Percentiles rank a stretch among this genome's conserved stretches.
Conservation (phyloP, 2,329 filamentous ascomycete genomes). For the Herpomyces periplanetae region DNA sequence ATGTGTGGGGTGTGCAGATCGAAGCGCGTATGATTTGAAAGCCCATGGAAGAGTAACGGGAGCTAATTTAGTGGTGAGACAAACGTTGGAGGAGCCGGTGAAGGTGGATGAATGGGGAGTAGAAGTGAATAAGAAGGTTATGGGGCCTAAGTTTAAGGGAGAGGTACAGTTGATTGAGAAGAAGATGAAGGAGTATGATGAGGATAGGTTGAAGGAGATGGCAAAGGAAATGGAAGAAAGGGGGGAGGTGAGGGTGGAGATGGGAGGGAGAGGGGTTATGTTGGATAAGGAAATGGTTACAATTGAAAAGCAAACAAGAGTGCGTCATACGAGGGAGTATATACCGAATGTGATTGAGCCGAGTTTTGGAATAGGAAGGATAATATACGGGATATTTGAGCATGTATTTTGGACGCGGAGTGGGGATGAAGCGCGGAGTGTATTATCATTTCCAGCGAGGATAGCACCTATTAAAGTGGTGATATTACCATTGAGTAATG, state of each 20-base stretch:
- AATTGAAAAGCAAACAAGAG: constrained; percentile 44
- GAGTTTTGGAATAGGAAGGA: constrained; percentile 81
- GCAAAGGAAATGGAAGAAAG: constrained; percentile 33
- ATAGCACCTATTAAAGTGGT: constrained; percentile 86
- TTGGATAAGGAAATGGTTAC: constrained; percentile 36
- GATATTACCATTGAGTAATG: constrained; percentile 49
- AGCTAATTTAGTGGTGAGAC: constrained; percentile 41
- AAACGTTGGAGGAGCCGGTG: constrained; percentile 36
- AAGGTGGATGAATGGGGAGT: constrained; percentile 55
- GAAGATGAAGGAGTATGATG: constrained; percentile 37
- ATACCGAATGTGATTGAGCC: constrained; percentile 80
- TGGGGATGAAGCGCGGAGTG: constrained; percentile 44
- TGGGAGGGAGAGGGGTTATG: constrained; percentile 25
- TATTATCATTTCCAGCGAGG: constrained; percentile 33
- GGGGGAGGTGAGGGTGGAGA: constrained; percentile 36
- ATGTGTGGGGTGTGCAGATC: constrained; percentile 82
- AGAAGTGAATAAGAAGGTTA: constrained; percentile 72
- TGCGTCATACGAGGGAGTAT: constrained; percentile 56
- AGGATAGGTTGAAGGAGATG: constrained; percentile 29
- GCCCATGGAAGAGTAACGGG: constrained; percentile 82
- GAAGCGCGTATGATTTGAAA: constrained; percentile 67
- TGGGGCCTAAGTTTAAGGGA: constrained; percentile 80
- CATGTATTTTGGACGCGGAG: constrained; percentile 78
- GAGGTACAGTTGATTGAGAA: constrained; percentile 66
- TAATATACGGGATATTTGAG: constrained; percentile 68